Evolutionary conservation across 2,329 filamentous ascomycete genomes (phyloP), one percentile per base, ranked within the genome.

Genomic region (Beauveria sp.): DNA sequence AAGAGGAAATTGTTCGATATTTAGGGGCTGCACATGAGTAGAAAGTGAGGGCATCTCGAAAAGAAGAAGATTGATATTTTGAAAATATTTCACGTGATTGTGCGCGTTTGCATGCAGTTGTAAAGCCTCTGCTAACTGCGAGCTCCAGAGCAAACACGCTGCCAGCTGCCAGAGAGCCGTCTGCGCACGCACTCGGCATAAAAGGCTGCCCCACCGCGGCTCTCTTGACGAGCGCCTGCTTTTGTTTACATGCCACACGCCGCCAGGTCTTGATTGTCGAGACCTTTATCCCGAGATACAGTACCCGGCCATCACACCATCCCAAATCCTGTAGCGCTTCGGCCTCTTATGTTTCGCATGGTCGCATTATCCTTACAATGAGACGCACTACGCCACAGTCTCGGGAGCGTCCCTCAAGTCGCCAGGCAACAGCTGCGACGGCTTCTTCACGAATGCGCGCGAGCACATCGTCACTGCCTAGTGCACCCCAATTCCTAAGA

Each of bases 391-490:
- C 70, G 61, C 70, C 70, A 40, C 70, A 71, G 62, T 70, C 71
- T 60, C 70, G 71, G 30, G 71, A 72, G 46, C 69, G 69, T 56
- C 63, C 65, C 49, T 66, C 63, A n/a, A 70, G 67, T 46, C 65
- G 71, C 53, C 69, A 71, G 45, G 67, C 61, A 26, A 73, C 75
- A 0, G 56, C 68, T 1, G 67, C 60, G 24, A 73, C 75, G 0
- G 54, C 68, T 1, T 68, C 72, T 0, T 70, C 67, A 22, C 69
- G 71, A 20, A 68, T 77, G 47, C 71, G 75, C 38, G 69, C 72
- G 1, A 75, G 74, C 52, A 71, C 69, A 1, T 76, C 75, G 3
- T 68, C 71, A 12, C 67, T 76, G 14, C 73, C 75, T 0, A 66
- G 71, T n/a, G 57, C 49, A 18, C 72, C 74, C 1, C 72, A 74